A percentile compares a stretch with the other conserved stretches of the same genome.
Evolutionary conservation across 768 basidiomycete species (phyloP).

Genomic region (Psilocybe subaeruginosa): DNA sequence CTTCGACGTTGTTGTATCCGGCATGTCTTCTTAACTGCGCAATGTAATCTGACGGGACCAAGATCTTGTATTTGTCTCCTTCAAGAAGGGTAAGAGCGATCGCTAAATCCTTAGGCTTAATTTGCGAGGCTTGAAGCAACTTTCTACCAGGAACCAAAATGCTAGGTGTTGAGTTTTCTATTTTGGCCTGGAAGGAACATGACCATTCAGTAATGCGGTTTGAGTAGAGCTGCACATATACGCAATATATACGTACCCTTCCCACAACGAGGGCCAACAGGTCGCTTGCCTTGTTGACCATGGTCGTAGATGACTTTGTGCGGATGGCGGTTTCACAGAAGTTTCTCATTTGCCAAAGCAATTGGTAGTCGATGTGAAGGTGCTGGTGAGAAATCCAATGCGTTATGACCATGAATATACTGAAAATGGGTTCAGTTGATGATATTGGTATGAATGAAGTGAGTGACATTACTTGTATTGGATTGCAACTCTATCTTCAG

Average conservation of each 20-base stretch:
- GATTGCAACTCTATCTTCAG: conserved; percentile 30
- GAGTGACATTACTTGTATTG: conserved; percentile 37
- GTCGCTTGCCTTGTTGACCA: conserved; percentile 35
- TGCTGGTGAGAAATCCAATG: conserved; percentile 38
- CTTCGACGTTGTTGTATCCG: conserved; percentile 35
- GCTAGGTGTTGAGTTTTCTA: conserved; percentile 6
- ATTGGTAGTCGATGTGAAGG: conserved; percentile 29
- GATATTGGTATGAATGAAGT: not conserved
- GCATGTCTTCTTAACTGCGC: conserved; percentile 35
- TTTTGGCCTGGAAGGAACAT: conserved; percentile 10
- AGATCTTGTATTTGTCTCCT: conserved; percentile 40
- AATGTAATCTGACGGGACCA: conserved; percentile 46
- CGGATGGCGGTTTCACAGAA: conserved; percentile 35
- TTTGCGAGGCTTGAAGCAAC: conserved; percentile 32
- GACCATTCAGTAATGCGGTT: not conserved
- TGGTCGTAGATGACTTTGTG: conserved; percentile 29
- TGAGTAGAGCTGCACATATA: conserved; percentile 14
- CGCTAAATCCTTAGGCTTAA: conserved; percentile 43
- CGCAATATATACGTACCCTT: conserved; percentile 28
- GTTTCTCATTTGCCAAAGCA: conserved; percentile 37
- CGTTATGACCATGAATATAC: conserved; percentile 37
- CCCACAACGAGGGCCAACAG: conserved; percentile 32
- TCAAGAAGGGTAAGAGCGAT: conserved; percentile 46
- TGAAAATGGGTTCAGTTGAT: conserved; percentile 12
- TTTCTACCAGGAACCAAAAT: conserved; percentile 26